Conservation (phyloP, 495 filamentous ascomycete species). For the Penicillium egyptiacum region DNA sequence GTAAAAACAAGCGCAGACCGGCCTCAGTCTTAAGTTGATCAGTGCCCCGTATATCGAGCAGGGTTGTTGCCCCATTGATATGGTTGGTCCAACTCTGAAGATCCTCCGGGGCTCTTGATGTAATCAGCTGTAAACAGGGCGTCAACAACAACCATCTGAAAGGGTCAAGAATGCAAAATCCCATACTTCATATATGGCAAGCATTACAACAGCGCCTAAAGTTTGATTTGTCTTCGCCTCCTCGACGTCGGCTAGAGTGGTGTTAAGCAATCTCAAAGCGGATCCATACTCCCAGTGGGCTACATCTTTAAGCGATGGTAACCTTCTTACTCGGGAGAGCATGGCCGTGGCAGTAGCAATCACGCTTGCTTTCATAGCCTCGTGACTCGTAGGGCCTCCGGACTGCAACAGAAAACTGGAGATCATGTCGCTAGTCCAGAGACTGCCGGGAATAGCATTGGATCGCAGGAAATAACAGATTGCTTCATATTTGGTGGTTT, state of each 20-base stretch:
- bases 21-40: conserved; percentile 56
- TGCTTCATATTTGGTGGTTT: conserved; percentile 38
- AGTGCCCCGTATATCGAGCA: conserved; percentile 56
- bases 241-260: conserved; percentile 51
- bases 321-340: conserved; percentile 43
- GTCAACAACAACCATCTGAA: conserved; percentile 2
- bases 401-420: conserved; percentile 26
- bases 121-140: conserved; percentile 42
- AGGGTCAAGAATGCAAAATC: neutral
- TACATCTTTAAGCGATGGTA: conserved; percentile 33
- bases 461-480: conserved; percentile 46
- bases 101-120: conserved; percentile 44
- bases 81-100: conserved; percentile 59
- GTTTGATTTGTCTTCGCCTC: conserved; percentile 62
- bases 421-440: conserved; percentile 33
- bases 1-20: conserved; percentile 58
- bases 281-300: conserved; percentile 50
- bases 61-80: conserved; percentile 56
- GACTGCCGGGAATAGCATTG: conserved; percentile 38
- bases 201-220: conserved; percentile 59
- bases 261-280: conserved; percentile 50
- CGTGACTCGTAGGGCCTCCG: conserved; percentile 23
- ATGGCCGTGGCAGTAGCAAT: conserved; percentile 53
- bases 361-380: conserved; percentile 47
- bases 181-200: conserved; percentile 52